Base-by-base conservation (phyloP, 306 rosid genomes). In the Quercus gilva region DNA sequence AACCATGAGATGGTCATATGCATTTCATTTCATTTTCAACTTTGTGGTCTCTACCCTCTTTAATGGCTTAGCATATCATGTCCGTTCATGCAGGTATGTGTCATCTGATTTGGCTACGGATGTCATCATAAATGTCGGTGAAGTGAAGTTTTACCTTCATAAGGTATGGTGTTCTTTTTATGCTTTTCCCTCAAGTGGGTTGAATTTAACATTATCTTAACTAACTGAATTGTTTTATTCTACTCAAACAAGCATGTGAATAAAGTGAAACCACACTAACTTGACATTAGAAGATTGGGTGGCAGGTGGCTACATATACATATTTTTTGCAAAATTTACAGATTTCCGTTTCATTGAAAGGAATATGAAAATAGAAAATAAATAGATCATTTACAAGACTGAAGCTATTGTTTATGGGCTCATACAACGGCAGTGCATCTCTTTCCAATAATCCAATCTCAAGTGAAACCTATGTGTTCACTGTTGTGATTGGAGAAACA, bases 81-180 rank as follows among this genome's bases (percentile, higher is more conserved):
- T 69, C n/a, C 78, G 31, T 45, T 52, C 79, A 15, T 71, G 86
- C 89, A 96, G 99, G 89, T 87, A 89, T 63, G 89, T 93, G 37
- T 89, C 97, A 37, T 93, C 98, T 83, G 98, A 96, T 79, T 71
- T 96, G 88, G 86, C 91, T 43, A 87, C 99, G 0, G 99, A 96
- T 84, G 85, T 89, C 73, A 73, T 86, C 74, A 82, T 96, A 77
- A 88, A 75, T 80, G 91, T 91, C 37, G 94, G 93, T 69, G 98
- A 89, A 76, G 94, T 93, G 35, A 93, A 91, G 86, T 96, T 96
- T 87, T 77, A 71, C 83, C 97, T 93, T 59, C 99, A 96, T 86
- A 96, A 91, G 97, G 99, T 93, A 88, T 72, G 85, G 41, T 37
- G 23, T 25, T 67, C 82, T 55, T 59, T 31, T 67, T 51, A 23